Percentiles rank a stretch among this genome's conserved stretches.
Evolutionary conservation across 495 filamentous ascomycete species (phyloP).

Genomic region (Cudoniella acicularis): DNA sequence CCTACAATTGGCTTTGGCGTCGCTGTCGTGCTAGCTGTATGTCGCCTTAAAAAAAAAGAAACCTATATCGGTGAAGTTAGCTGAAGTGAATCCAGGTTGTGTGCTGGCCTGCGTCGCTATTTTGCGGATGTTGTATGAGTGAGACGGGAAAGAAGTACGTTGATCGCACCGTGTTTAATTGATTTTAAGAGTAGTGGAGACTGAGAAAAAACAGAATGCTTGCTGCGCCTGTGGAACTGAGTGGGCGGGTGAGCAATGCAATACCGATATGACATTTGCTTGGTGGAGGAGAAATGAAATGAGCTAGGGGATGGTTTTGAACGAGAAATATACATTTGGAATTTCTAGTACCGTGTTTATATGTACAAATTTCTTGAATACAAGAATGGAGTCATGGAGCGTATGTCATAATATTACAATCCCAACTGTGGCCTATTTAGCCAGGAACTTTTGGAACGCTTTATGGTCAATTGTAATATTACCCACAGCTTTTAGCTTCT

Average conservation of each 20-base stretch:
- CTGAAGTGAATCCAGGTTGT: conserved; percentile 38
- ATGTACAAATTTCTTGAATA: no score
- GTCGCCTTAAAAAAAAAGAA: conserved; percentile 19
- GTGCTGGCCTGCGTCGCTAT: conserved; percentile 55
- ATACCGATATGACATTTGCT: conserved; percentile 45
- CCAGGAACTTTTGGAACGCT: conserved; percentile 86
- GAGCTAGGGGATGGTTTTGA: no score
- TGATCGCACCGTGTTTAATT: conserved; percentile 5
- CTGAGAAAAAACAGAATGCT: conserved; percentile 51
- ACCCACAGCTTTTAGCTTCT: conserved; percentile 69
- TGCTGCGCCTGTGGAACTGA: conserved; percentile 51
- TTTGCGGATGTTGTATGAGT: conserved; percentile 57
- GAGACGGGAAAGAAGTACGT: conserved; percentile 54
- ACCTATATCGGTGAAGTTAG: conserved; percentile 7
- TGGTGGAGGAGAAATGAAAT: not conserved
- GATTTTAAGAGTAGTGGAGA: no score
- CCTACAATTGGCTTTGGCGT: conserved; percentile 53
- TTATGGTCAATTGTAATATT: conserved; percentile 91
- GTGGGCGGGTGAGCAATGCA: conserved; percentile 47
- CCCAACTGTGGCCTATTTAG: conserved; percentile 29
- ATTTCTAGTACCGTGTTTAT: no score
- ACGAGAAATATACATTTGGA: no score
- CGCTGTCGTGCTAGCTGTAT: conserved; percentile 49
- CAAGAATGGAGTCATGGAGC: no score
- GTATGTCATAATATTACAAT: no score